Conservation (phyloP, 2,329 filamentous ascomycete genomes). For the Madurella fahalii region DNA sequence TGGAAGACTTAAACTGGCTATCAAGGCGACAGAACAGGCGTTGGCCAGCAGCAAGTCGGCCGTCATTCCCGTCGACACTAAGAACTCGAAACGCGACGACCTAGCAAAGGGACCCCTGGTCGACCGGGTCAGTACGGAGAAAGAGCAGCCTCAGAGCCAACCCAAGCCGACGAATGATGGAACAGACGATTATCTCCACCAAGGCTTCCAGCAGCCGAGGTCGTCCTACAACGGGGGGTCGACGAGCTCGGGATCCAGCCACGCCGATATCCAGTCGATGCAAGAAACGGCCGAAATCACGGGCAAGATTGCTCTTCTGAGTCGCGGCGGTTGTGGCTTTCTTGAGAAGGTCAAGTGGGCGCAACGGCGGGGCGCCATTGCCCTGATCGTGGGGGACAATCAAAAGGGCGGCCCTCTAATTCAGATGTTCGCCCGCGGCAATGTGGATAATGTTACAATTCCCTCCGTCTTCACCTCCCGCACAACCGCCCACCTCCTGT, state of each 20-base stretch:
- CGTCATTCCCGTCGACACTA: conserved; percentile 30
- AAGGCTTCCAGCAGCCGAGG: conserved; percentile 35
- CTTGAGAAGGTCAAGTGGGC: conserved; percentile 97
- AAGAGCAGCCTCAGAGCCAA: conserved; percentile 27
- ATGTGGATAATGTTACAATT: conserved; percentile 92
- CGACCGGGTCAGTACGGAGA: conserved; percentile 27
- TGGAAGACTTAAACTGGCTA: conserved; percentile 37
- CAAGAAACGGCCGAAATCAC: conserved; percentile 90
- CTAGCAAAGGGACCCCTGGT: conserved; percentile 29
- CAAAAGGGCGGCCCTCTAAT: conserved; percentile 83
- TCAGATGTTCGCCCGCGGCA: conserved; percentile 97
- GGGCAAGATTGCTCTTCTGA: conserved; percentile 88
- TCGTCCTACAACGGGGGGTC: conserved; percentile 34
- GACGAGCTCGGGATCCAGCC: conserved; percentile 41
- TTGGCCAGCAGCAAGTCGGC: conserved; percentile 34
- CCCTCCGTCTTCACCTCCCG: conserved; percentile 92
- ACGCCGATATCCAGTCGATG: conserved; percentile 87
- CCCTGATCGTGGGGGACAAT: conserved; percentile 91
- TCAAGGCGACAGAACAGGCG: conserved; percentile 42
- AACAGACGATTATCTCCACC: conserved; percentile 79
- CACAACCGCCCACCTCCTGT: conserved; percentile 88
- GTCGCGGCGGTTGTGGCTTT: conserved; percentile 91
- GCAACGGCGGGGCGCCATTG: conserved; percentile 82
- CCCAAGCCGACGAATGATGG: conserved; percentile 57
- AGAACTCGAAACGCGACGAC: conserved; percentile 35